Conservation (phyloP, 257 asterid genomes). For the Catharanthus roseus region DNA sequence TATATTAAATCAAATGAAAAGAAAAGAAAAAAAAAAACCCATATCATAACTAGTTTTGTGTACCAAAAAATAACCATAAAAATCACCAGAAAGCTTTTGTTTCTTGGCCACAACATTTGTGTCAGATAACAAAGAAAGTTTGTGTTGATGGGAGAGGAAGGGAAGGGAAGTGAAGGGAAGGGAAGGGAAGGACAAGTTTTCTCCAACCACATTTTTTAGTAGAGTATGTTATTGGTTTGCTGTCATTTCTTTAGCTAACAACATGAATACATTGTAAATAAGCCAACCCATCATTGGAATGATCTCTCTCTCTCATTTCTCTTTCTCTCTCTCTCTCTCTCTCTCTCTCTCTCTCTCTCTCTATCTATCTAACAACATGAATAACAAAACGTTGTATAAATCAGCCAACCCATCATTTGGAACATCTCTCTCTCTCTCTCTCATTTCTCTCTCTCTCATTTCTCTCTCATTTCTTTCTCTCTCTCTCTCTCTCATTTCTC, state of each 20-base stretch:
- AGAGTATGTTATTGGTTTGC: background rate
- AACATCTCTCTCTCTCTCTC: too few relatives aligned
- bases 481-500: too few relatives aligned
- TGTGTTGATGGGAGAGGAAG: background rate
- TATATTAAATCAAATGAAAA: background rate
- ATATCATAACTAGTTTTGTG: background rate
- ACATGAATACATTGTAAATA: background rate
- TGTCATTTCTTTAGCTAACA: background rate
- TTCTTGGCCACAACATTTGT: background rate
- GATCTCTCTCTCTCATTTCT: background rate
- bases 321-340: too few relatives aligned
- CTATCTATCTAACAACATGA: too few relatives aligned
- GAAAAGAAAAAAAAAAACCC: background rate
- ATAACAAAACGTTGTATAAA: too few relatives aligned
- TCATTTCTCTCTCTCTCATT: too few relatives aligned
- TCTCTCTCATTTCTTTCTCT: too few relatives aligned
- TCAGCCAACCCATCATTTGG: too few relatives aligned
- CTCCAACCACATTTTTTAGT: background rate
- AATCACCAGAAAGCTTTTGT: background rate
- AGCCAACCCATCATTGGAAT: background rate
- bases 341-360: too few relatives aligned
- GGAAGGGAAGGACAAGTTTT: background rate
- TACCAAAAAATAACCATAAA: background rate
- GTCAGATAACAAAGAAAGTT: background rate
- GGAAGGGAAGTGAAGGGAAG: too few relatives aligned